phyloP scores from a whole-genome alignment of 805 yeast genomes.

The Candida piceae region DNA sequence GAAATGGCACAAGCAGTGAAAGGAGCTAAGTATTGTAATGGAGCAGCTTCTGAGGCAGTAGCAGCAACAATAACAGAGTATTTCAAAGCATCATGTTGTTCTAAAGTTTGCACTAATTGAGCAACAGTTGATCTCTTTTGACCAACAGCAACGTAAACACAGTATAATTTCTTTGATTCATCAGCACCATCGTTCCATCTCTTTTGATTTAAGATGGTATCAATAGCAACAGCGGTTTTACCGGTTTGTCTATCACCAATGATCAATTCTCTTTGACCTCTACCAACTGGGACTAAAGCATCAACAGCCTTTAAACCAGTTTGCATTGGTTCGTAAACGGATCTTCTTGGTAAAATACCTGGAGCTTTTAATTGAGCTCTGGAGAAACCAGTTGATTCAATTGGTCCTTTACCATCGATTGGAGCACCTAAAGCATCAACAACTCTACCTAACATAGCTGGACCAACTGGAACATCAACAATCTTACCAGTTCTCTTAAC shows the following conservation, averaged over 20 bases:
- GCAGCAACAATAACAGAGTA: slow-evolving; percentile 98
- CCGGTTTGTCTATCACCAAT: slow-evolving; percentile 99
- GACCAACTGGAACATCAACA: slow-evolving; percentile 99
- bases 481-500: slow-evolving; percentile 99
- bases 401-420: slow-evolving; percentile 99
- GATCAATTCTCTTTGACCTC: slow-evolving; percentile 99
- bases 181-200: slow-evolving; percentile 95
- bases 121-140: slow-evolving; percentile 99
- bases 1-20: slow-evolving; percentile 99
- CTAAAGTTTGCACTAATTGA: slow-evolving; percentile 98
- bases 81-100: slow-evolving; percentile 96
- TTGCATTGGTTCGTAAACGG: slow-evolving; percentile 99
- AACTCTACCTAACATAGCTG: slow-evolving; percentile 96
- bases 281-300: slow-evolving; percentile 98
- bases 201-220: slow-evolving; percentile 98
- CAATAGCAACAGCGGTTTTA: slow-evolving; percentile 98
- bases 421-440: slow-evolving; percentile 99
- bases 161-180: slow-evolving; percentile 97
- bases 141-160: slow-evolving; percentile 99
- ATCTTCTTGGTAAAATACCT: slow-evolving; percentile 99
- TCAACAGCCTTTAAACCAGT: slow-evolving; percentile 99
- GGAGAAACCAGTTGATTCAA: slow-evolving; percentile 73
- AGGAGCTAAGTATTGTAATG: slow-evolving; percentile 99
- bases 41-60: slow-evolving; percentile 99
- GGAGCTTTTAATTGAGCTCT: slow-evolving; percentile 99